Base-by-base conservation (phyloP, 2,329 filamentous ascomycete genomes). In the Alternaria brassicae region DNA sequence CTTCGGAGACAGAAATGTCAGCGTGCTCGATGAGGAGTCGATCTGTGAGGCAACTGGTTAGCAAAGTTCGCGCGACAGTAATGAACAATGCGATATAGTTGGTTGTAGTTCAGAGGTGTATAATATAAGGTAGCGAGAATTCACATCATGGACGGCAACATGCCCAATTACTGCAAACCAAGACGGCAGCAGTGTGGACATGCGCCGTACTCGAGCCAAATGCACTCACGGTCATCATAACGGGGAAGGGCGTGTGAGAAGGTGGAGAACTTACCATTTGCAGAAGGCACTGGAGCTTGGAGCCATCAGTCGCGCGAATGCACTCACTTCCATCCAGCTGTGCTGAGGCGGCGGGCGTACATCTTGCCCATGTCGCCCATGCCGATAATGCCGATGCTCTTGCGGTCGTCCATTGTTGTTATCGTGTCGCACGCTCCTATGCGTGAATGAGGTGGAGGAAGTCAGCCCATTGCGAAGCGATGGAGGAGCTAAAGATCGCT, bases 181-280 rank as follows among this genome's bases (percentile, higher is more conserved):
- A 86, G 90, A 97, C 88, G 91, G 89, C 84, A 81, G 82, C 81
- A 83, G 83, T 83, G 83, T 80, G 73, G 80, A 82, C 81, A 82
- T 84, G 82, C 81, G 83, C 88, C 88, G 93, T 96, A 86, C 94
- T 98, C 94, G 92, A 98, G 94, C 94, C 94, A 98, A 98, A 98
- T 98, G 94, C 94, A 93, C 94, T 98, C 94, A 94, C 73, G 92
- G 94, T 98, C 94, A 98, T 98, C 94, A 96, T 93, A 78, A 78
- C 79, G 72, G 64, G 58, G 28, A 51, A 48, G 56, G 40, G 51
- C 49, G 56, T 53, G 42, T 56, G 60, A 50, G 51, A 59, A 47
- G 49, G 65, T 54, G 47, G 49, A 41, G 40, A 58, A 73, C 71
- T 71, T 73, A 73, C 72, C 66, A 74, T 61, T 55, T 58, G 48